Base-by-base conservation (phyloP, 164 flowering plant species). In the Magnolia kwangsiensis region DNA sequence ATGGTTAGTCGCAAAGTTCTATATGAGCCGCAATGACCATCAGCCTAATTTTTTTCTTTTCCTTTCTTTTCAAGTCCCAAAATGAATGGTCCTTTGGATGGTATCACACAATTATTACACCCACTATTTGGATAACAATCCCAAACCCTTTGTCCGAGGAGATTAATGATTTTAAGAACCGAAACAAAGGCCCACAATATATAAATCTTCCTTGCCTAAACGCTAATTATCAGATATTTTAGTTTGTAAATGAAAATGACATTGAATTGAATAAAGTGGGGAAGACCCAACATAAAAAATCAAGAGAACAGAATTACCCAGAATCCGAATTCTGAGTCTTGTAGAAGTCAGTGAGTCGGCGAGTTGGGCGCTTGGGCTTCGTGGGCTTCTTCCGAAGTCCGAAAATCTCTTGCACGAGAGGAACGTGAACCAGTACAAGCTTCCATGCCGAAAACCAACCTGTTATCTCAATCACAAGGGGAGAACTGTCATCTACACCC, bases 371-470 rank as follows among this genome's bases (percentile, higher is more conserved):
- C 80, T 88, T 92, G 0, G 87, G 83, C 67, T 82, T 84, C 2
- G 50, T 20, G 8, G 88, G 79, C 76, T 92, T 95, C 81, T 92
- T 89, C 55, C 85, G 80, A 70, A 91, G 78, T 19, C 93, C 92
- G 74, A 81, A 90, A n/a, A 92, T 89, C 79, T 93, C 99, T 79
- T 92, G 99, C 58, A 93, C 92, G 73, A 96, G 74, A 49, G 99
- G 97, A 24, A 96, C 97, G 72, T 91, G 99, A 78, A 89, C 93
- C 74, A 91, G 87, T 13, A 96, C 94, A 50, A 92, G 80, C 80
- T 91, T 93, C 99, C 98, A 92, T 16, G 99, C 98, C 84, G 90
- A 78, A 45, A 77, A 80, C 99, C 98, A 96, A 75, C 96, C 98
- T 92, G 69, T 18, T 16, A 3, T 31, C 24, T 9, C 61, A 51